phyloP scores from a whole-genome alignment of 805 yeast species.

The Yarrowia alimentaria region DNA sequence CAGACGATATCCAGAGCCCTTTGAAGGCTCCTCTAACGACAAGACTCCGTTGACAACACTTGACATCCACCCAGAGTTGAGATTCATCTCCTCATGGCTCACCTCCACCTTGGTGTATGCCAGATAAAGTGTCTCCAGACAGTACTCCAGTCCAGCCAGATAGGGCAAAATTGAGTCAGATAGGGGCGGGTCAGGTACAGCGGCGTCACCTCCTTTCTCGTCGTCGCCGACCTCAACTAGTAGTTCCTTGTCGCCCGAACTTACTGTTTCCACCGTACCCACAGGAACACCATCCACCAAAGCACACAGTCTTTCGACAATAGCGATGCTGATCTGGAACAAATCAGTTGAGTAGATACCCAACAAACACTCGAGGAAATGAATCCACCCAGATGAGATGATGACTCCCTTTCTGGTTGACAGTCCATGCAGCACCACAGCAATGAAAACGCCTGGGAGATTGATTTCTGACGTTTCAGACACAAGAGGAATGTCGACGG shows the following conservation, averaged over 20 bases:
- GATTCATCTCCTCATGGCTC: slow-evolving; percentile 6
- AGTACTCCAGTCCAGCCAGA: slow-evolving; percentile 62
- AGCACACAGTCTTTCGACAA: slow-evolving; percentile 51
- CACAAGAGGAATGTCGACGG: slow-evolving; percentile 20
- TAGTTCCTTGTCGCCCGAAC: slow-evolving; percentile 5
- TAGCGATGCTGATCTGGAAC: slow-evolving; percentile 54
- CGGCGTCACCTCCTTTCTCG: not conserved
- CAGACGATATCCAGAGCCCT: slow-evolving; percentile 50
- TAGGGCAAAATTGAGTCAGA: slow-evolving; percentile 47
- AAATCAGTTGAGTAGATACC: slow-evolving; percentile 40
- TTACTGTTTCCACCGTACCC: slow-evolving; percentile 29
- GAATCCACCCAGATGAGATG: slow-evolving; percentile 21
- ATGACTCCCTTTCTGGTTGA: slow-evolving; percentile 18
- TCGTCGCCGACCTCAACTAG: slow-evolving; percentile 4
- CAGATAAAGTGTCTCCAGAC: slow-evolving; percentile 36
- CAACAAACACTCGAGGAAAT: slow-evolving; percentile 20
- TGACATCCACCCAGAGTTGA: slow-evolving; percentile 23
- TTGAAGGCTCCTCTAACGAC: slow-evolving; percentile 62
- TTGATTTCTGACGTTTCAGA: slow-evolving; percentile 12
- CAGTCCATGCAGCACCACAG: slow-evolving; percentile 22
- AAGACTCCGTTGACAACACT: slow-evolving; percentile 70
- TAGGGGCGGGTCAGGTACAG: slow-evolving; percentile 39
- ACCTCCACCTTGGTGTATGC: slow-evolving; percentile 21
- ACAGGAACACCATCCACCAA: slow-evolving; percentile 41
- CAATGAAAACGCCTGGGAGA: slow-evolving; percentile 24